Evolutionary conservation across 202 grass and related monocot genomes (phyloP).

Genomic region (Cymbopogon flexuosus): DNA sequence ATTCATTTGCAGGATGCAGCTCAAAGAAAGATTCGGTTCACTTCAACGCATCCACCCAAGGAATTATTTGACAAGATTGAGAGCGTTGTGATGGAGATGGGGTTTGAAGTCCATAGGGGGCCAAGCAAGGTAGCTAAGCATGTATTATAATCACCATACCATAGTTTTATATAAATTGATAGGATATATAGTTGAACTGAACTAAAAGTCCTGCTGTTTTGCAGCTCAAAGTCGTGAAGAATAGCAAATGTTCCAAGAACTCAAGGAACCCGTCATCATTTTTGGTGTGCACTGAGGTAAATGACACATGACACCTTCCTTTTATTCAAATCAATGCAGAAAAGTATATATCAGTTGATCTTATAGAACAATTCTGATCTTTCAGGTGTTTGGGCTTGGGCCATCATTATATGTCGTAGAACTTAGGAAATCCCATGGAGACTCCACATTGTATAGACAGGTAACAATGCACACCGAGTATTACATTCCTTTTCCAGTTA

Average conservation of each 20-base stretch:
- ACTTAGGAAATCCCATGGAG: conserved; percentile 65
- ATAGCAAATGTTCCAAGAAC: conserved; percentile 36
- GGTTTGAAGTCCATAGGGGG: conserved; percentile 50
- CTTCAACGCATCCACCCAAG: conserved; percentile 60
- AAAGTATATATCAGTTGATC: background rate
- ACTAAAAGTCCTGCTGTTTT: conserved; percentile 32
- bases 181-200: background rate
- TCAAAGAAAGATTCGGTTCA: conserved; percentile 81
- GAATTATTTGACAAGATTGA: conserved; percentile 73
- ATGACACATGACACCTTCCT: background rate
- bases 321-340: background rate
- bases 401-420: conserved; percentile 74
- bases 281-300: conserved; percentile 58
- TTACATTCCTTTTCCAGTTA: background rate
- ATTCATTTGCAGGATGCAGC: conserved; percentile 64
- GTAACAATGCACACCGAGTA: conserved; percentile 13
- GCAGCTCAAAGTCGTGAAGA: conserved; percentile 66
- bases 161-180: background rate
- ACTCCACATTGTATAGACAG: conserved; percentile 68
- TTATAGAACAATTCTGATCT: conserved; percentile 23
- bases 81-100: conserved; percentile 46
- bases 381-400: conserved; percentile 72
- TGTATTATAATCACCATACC: background rate
- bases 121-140: conserved; percentile 49
- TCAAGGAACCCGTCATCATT: conserved; percentile 40